phyloP scores from a whole-genome alignment of 768 basidiomycete genomes.

The Fistulinella prunicolor region DNA sequence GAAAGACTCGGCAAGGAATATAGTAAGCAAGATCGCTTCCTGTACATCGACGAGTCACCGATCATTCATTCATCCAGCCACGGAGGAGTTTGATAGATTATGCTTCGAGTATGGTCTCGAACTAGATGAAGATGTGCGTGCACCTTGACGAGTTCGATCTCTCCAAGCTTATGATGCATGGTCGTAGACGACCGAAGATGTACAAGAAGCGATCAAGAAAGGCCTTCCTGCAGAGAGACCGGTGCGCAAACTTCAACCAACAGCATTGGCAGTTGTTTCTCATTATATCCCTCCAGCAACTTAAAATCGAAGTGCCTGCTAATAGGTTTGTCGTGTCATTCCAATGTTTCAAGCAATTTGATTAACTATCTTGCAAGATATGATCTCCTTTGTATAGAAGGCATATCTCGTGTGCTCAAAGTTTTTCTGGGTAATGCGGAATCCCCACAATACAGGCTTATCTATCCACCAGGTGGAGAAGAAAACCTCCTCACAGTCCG shows the following conservation, averaged over 20 bases:
- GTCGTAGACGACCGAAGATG: slow-evolving; percentile 81
- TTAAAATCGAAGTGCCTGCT: slow-evolving; percentile 99
- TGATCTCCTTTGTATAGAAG: slow-evolving; percentile 96
- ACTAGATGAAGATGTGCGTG: slow-evolving; percentile 92
- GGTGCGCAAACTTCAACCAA: slow-evolving; percentile 40
- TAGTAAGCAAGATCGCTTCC: slow-evolving; percentile 44
- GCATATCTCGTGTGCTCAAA: slow-evolving; percentile 81
- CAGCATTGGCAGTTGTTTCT: too few relatives aligned
- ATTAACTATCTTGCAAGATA: slow-evolving; percentile 55
- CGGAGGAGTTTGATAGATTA: slow-evolving; percentile 91
- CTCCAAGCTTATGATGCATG: background rate
- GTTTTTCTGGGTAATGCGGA: slow-evolving; percentile 73
- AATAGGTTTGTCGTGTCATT: slow-evolving; percentile 59
- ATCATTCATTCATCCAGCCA: slow-evolving; percentile 50
- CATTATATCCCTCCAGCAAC: slow-evolving; percentile 55
- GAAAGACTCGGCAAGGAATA: slow-evolving; percentile 79
- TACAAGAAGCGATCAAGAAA: slow-evolving; percentile 76
- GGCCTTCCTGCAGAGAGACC: slow-evolving; percentile 84
- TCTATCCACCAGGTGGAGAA: slow-evolving; percentile 69
- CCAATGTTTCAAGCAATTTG: background rate
- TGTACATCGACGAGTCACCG: slow-evolving; percentile 5
- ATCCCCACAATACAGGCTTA: slow-evolving; percentile 70
- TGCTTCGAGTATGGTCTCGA: slow-evolving; percentile 98
- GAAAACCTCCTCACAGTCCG: slow-evolving; percentile 61
- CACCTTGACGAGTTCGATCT: background rate